Evolutionary conservation across 1,284 basidiomycete species (phyloP), one percentile per base, ranked within the genome.

Genomic region (Entoloma clypeatum): DNA sequence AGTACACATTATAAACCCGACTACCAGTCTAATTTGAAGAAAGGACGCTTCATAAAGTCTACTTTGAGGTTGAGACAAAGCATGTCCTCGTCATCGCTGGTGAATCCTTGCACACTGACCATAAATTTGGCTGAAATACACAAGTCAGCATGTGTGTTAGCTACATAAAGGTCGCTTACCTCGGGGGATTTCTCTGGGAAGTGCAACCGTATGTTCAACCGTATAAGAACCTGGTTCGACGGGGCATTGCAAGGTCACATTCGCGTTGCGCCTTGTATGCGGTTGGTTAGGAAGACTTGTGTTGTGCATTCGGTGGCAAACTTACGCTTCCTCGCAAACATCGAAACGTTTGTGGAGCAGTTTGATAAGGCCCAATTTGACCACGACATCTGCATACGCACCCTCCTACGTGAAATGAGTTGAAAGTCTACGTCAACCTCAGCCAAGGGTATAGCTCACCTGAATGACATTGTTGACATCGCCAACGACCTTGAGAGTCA

Each of bases 291-390:
- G 41, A 29, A 39, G n/a, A 43, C 31, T 22, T 2, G 23, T 32
- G 14, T 19, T 31, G 17, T 44, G 34, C n/a, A 17, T 16, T 35
- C 37, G 13, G 26, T 32, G 37, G 17, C 25, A 14, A 38, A 80
- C 91, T 61, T 68, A 94, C 91, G 92, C 91, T 65, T 96, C 92
- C 45, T 93, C 77, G 59, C 93, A 96, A 35, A 95, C 64, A 54
- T 96, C 89, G 53, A 96, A 93, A 13, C 59, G 62, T 68, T 90
- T 94, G 34, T 74, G 67, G 14, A 96, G 64, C 7, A 96, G 60
- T 69, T 91, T 93, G 62, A 96, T 80, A 11, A 87, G 66, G 21
- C 93, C 93, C 27, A 96, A 72, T 64, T 95, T 96, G 47, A 96
- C 92, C 1, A 68, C 67, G 2, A 96, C 91, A 51, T 93, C 80